These are phyloP conservation scores for Phalaenopsis aphrodite DNA, from an alignment of 106 monocot genomes.

Conservation along the genomic window DNA sequence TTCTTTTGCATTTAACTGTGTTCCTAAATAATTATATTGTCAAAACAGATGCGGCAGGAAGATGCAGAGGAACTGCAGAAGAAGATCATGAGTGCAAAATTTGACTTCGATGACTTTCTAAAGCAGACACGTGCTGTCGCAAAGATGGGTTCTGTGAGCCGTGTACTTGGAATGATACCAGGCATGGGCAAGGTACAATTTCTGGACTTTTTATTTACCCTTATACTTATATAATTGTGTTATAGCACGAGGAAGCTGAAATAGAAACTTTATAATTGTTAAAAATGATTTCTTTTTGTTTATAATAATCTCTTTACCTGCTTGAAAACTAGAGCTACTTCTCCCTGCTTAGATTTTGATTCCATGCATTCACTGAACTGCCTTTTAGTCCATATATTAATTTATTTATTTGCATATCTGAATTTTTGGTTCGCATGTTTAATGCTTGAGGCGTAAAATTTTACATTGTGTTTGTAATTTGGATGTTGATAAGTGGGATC, in stretches of 20 bases:
- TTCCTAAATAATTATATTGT: neutral
- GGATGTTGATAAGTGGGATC: neutral
- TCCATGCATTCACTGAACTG: neutral
- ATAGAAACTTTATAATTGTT: neutral
- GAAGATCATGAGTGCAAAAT: conserved; percentile 96
- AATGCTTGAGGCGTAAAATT: neutral
- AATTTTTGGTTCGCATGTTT: neutral
- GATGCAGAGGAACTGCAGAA: conserved; percentile 94
- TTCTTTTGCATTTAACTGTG: conserved; percentile 1
- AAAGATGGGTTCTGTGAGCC: conserved; percentile 90
- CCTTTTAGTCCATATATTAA: neutral
- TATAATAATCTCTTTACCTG: neutral
- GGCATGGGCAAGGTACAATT: conserved; percentile 85
- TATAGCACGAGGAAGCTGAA: neutral
- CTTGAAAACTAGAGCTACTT: neutral
- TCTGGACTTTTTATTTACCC: neutral
- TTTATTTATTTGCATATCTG: neutral
- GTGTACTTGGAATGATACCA: conserved; percentile 96
- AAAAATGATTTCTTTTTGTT: neutral
- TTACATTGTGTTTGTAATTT: neutral
- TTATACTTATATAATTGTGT: neutral
- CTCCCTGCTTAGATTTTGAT: neutral
- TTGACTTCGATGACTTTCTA: conserved; percentile 93
- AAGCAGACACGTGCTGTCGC: conserved; percentile 96
- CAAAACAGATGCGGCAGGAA: conserved; percentile 81